phyloP scores from a whole-genome alignment of 805 yeast genomes.

The Monosporozyma solicola region DNA sequence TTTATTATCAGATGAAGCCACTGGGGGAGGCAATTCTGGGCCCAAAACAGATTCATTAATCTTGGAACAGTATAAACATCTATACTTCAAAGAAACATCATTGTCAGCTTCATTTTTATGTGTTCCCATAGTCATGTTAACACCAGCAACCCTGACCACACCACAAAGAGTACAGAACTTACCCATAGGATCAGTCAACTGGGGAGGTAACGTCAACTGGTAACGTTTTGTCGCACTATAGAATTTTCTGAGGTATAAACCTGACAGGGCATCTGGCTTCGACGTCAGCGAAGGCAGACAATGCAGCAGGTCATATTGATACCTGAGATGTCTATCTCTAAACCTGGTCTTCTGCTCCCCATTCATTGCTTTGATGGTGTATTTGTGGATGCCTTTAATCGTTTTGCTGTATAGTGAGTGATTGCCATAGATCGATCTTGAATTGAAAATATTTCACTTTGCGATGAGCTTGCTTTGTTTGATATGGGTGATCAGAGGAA shows the following conservation, averaged over 20 bases:
- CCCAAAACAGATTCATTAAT: constrained; percentile 10
- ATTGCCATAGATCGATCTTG: no score
- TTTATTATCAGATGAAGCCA: neutral
- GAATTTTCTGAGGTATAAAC: constrained; percentile 26
- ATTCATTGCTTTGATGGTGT: constrained; percentile 9
- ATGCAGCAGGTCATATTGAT: constrained; percentile 26
- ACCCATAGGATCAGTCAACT: constrained; percentile 11
- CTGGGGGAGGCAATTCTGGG: neutral
- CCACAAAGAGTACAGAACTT: constrained; percentile 29
- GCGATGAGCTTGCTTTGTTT: no score
- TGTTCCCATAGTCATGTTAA: constrained; percentile 11
- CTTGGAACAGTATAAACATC: constrained; percentile 25
- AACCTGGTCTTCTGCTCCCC: constrained; percentile 21
- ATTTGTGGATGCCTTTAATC: no score
- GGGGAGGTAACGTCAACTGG: constrained; percentile 19
- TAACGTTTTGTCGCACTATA: constrained; percentile 24
- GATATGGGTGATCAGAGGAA: no score
- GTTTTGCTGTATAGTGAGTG: no score
- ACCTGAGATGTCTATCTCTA: constrained; percentile 17
- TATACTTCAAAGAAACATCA: constrained; percentile 6
- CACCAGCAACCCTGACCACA: constrained; percentile 24
- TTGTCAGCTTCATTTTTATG: constrained; percentile 10
- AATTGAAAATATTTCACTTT: no score
- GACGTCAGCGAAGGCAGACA: constrained; percentile 13
- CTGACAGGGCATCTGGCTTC: constrained; percentile 19